Evolutionary conservation across 306 rosid species (phyloP), one percentile per base, ranked within the genome.

Genomic region (Cucurbita moschata): DNA sequence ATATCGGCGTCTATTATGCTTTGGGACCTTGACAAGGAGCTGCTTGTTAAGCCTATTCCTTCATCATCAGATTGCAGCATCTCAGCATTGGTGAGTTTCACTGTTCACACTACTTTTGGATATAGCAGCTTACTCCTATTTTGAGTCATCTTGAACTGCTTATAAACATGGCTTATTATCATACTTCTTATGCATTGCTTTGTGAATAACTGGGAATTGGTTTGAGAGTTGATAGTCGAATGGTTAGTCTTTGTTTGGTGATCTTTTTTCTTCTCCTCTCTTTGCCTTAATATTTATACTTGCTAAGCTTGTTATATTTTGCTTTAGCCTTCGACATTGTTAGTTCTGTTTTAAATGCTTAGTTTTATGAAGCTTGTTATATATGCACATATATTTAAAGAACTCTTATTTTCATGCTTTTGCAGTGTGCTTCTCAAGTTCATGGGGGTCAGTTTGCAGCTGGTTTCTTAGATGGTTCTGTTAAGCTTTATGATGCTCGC

Each of bases 1-100:
- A 57, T 81, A 75, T 88, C 99, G 10, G 82, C 96, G 10, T 83
- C 96, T 62, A 85, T 89, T 70, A 88, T 80, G 86, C 77, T 83
- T 49, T 95, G 99, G 99, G 99, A 95, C 84, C 87, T 95, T 77
- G 96, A 95, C 54, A 95, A 85, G 82, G 99, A 95, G 89, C 91
- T 83, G 77, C 96, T 87, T 74, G 78, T 86, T 73, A 85, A 86
- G 81, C 47, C 93, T 81, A 83, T 89, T 84, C 79, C 90, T 82
- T 89, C 96, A 57, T 82, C 89, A 10, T 88, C 99, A 21, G 96
- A 89, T 67, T 89, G 96, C 88, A 89, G 88, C 79, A 85, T 91
- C 79, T 86, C 99, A 74, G 96, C 96, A 0, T 68, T 95, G 96
- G 99, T 95, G 82, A 86, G 96, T 76, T 68, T 38, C 43, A 14